These are phyloP conservation scores for Pseudozyma thailandica DNA, from an alignment of 1,284 basidiomycete species.

Conservation along the genomic window DNA sequence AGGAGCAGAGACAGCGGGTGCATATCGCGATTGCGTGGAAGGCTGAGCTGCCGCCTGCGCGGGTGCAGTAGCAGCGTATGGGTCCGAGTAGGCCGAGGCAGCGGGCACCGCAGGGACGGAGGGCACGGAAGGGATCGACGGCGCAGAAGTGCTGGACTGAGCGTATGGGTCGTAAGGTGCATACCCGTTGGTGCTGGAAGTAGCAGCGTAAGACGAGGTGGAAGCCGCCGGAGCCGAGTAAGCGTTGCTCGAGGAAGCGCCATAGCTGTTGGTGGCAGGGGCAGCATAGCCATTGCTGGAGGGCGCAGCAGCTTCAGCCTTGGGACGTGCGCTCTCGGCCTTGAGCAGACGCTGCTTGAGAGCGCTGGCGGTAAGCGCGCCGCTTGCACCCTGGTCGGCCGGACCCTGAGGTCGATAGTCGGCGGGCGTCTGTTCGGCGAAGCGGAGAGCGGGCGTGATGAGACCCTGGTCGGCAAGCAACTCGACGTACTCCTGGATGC, in stretches of 20 bases:
- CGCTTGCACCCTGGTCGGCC: conserved; percentile 15
- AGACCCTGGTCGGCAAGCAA: conserved; percentile 89
- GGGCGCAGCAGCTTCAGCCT: conserved; percentile 22
- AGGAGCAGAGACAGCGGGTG: conserved; percentile 69
- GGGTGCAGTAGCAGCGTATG: conserved; percentile 57
- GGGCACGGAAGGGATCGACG: conserved; percentile 22
- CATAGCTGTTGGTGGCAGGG: conserved; percentile 13
- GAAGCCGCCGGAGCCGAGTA: conserved; percentile 14
- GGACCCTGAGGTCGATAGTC: conserved; percentile 74
- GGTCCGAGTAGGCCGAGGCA: conserved; percentile 30
- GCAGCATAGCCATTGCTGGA: conserved; percentile 10
- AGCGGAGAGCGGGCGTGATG: conserved; percentile 82
- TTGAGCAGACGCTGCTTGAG: conserved; percentile 52
- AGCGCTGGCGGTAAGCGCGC: conserved; percentile 26
- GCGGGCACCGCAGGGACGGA: conserved; percentile 36
- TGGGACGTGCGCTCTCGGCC: conserved; percentile 50
- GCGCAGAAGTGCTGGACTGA: conserved; percentile 13
- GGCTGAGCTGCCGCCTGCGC: conserved; percentile 67
- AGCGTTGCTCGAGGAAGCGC: not conserved
- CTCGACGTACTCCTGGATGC: conserved; percentile 95
- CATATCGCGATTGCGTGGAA: conserved; percentile 67
- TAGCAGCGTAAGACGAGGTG: conserved; percentile 27
- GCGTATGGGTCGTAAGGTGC: conserved; percentile 38
- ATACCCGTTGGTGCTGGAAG: conserved; percentile 41
- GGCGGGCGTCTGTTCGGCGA: conserved; percentile 81